Conservation (phyloP, 495 filamentous ascomycete species). For the Usnea hakonensis region DNA sequence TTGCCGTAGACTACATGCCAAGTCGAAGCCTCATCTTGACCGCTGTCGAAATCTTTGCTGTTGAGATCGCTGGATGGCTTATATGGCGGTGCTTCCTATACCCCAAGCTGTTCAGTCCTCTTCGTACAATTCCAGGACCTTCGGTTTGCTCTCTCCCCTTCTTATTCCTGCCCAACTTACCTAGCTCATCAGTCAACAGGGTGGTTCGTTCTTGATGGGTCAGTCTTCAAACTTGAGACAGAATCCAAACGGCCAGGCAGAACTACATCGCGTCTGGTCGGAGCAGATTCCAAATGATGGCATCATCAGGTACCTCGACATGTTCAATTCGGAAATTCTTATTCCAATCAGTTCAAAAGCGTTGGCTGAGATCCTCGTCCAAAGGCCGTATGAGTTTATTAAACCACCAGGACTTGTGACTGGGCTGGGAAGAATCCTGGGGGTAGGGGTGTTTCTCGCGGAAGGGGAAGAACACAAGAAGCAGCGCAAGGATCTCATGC, state of each 20-base stretch:
- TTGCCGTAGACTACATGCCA: neutral
- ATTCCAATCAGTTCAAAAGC: slow-evolving; percentile 58
- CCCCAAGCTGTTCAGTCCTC: neutral
- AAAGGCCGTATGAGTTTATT: slow-evolving; percentile 68
- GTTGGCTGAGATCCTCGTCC: slow-evolving; percentile 55
- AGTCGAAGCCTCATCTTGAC: neutral
- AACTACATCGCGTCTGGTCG: neutral
- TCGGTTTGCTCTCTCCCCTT: neutral
- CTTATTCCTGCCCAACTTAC: too few species aligned
- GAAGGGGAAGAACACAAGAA: slow-evolving; percentile 78
- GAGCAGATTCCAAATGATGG: slow-evolving; percentile 2
- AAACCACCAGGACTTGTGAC: slow-evolving; percentile 55
- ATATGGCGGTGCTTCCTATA: neutral
- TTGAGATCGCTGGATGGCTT: neutral
- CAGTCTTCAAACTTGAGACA: neutral
- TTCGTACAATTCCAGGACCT: neutral
- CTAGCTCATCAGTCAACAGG: neutral
- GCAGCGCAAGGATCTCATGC: slow-evolving; percentile 73
- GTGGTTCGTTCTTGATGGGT: neutral
- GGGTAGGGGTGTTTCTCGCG: slow-evolving; percentile 68
- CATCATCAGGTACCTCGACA: slow-evolving; percentile 1
- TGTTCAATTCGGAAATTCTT: slow-evolving; percentile 62
- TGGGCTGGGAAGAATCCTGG: slow-evolving; percentile 56
- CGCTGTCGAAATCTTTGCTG: neutral
- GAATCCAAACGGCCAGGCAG: neutral